Evolutionary conservation across 1,284 basidiomycete genomes (phyloP).

Genomic region (Cutaneotrichosporon cavernicola): DNA sequence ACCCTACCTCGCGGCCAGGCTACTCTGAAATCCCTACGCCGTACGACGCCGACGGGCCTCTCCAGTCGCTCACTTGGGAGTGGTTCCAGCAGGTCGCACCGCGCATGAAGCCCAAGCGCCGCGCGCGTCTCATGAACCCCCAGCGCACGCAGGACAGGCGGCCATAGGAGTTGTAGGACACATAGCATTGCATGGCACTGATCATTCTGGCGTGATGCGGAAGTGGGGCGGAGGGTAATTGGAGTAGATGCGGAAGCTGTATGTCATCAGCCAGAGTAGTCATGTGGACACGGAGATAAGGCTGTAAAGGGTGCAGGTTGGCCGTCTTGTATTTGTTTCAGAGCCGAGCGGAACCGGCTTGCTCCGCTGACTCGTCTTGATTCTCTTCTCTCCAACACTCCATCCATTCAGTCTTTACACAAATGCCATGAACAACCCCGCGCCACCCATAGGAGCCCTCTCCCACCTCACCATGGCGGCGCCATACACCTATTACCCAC

Average conservation of each 20-base stretch:
- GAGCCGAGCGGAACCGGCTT: neutral
- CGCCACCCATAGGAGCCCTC: neutral
- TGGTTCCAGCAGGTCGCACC: slow-evolving; percentile 71
- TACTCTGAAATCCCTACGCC: slow-evolving; percentile 92
- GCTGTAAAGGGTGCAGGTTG: too few species aligned
- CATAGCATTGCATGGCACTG: slow-evolving; percentile 18
- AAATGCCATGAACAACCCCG: neutral
- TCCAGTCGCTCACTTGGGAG: slow-evolving; percentile 82
- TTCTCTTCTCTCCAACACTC: neutral
- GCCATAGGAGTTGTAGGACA: slow-evolving; percentile 10
- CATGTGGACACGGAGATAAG: too few species aligned
- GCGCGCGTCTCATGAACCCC: slow-evolving; percentile 66
- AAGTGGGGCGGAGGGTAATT: too few species aligned
- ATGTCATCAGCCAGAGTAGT: neutral
- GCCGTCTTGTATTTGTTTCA: too few species aligned
- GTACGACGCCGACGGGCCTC: slow-evolving; percentile 86
- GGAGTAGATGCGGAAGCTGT: too few species aligned
- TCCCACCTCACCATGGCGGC: neutral
- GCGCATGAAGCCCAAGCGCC: slow-evolving; percentile 64
- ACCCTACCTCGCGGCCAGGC: slow-evolving; percentile 87
- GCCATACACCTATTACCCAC: neutral
- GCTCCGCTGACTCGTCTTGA: too few species aligned
- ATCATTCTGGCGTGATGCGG: slow-evolving; percentile 4
- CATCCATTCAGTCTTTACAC: neutral
- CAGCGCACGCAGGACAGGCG: slow-evolving; percentile 51